Evolutionary conservation across 495 filamentous ascomycete genomes (phyloP).

Genomic region (Cladorrhinum samala): DNA sequence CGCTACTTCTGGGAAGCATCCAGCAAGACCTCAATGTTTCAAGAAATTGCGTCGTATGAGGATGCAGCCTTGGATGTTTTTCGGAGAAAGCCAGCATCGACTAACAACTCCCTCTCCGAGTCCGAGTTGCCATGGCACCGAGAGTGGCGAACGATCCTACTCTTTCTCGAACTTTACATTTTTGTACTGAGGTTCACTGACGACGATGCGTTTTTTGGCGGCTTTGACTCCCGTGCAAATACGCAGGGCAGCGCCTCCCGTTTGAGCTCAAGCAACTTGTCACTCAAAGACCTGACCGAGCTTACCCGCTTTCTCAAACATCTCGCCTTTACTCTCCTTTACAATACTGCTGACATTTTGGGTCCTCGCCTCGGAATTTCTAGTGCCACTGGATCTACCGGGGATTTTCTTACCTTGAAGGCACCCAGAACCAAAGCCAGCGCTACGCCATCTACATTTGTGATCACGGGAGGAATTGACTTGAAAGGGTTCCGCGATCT

Average conservation of each 20-base stretch:
- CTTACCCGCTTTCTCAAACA: slow-evolving; percentile 86
- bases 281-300: slow-evolving; percentile 61
- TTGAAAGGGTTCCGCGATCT: slow-evolving; percentile 73
- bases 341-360: slow-evolving; percentile 60
- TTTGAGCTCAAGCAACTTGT: slow-evolving; percentile 60
- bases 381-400: background rate
- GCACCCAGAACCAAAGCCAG: background rate
- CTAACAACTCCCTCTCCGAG: slow-evolving; percentile 16
- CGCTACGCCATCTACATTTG: background rate
- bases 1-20: slow-evolving; percentile 86
- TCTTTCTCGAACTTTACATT: slow-evolving; percentile 91
- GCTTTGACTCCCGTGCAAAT: slow-evolving; percentile 13
- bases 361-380: background rate
- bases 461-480: slow-evolving; percentile 53
- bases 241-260: slow-evolving; percentile 19
- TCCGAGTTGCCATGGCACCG: slow-evolving; percentile 40
- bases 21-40: slow-evolving; percentile 59
- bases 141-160: slow-evolving; percentile 82
- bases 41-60: slow-evolving; percentile 44
- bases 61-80: slow-evolving; percentile 18
- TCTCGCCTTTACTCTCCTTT: slow-evolving; percentile 85
- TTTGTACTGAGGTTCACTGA: slow-evolving; percentile 90
- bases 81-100: slow-evolving; percentile 21
- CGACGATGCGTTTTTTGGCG: slow-evolving; percentile 74
- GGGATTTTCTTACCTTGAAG: background rate